A percentile compares a stretch with the other conserved stretches of the same genome.
Conservation (phyloP, 1,284 basidiomycete genomes). For the Heterobasidion occidentale region DNA sequence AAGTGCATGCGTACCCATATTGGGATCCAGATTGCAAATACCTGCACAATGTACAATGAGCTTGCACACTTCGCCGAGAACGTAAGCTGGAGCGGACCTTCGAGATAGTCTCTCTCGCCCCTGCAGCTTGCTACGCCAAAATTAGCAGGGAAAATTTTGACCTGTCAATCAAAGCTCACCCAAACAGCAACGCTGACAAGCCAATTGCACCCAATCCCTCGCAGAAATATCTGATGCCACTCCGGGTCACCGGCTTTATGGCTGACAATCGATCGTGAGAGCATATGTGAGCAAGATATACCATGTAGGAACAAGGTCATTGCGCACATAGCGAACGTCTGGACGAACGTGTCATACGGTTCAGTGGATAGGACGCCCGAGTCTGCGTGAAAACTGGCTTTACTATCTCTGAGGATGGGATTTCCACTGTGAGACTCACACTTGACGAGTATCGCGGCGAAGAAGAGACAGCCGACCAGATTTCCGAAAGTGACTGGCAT, state of each 20-base stretch:
- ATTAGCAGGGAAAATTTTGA: neutral
- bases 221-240: slow-evolving; percentile 70
- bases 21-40: slow-evolving; percentile 68
- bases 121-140: slow-evolving; percentile 54
- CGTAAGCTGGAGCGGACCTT: slow-evolving; percentile 34
- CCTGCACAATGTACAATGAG: slow-evolving; percentile 21
- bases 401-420: neutral
- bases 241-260: slow-evolving; percentile 55
- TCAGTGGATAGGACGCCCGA: slow-evolving; percentile 47
- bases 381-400: slow-evolving; percentile 24
- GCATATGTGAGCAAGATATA: neutral
- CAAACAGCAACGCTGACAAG: slow-evolving; percentile 74
- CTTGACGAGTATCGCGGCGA: slow-evolving; percentile 58
- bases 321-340: slow-evolving; percentile 45
- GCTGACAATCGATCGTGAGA: slow-evolving; percentile 22
- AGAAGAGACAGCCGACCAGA: slow-evolving; percentile 63
- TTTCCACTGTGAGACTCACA: slow-evolving; percentile 30
- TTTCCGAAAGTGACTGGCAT: slow-evolving; percentile 61
- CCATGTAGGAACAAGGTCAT: neutral
- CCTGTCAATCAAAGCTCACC: slow-evolving; percentile 30
- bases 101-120: slow-evolving; percentile 62
- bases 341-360: slow-evolving; percentile 50
- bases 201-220: slow-evolving; percentile 77
- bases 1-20: slow-evolving; percentile 45
- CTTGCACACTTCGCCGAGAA: neutral